Evolutionary conservation across 257 asterid species (phyloP).

Genomic region (Solanum paucissectum): DNA sequence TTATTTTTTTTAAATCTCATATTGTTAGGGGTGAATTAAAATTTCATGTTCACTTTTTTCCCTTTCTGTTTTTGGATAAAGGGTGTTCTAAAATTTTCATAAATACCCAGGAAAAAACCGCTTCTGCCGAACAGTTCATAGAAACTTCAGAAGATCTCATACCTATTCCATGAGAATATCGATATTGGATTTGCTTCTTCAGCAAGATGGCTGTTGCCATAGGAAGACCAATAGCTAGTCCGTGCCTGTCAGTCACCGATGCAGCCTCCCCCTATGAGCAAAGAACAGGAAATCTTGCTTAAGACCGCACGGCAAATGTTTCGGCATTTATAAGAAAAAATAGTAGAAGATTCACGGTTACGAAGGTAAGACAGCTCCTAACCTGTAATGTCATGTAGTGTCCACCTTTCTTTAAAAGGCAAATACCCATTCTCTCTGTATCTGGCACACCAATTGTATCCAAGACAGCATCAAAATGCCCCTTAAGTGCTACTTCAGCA

Average conservation of each 20-base stretch:
- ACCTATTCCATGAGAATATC: slow-evolving; percentile 88
- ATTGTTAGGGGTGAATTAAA: neutral
- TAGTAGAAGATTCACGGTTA: neutral
- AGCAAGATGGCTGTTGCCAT: slow-evolving; percentile 51
- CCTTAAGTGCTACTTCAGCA: slow-evolving; percentile 55
- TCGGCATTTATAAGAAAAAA: neutral
- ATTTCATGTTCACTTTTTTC: neutral
- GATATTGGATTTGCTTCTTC: slow-evolving; percentile 72
- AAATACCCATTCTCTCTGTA: slow-evolving; percentile 67
- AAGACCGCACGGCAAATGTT: neutral
- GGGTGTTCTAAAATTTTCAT: neutral
- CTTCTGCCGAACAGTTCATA: neutral
- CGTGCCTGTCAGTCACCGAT: slow-evolving; percentile 64
- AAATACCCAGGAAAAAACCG: neutral
- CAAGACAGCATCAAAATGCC: slow-evolving; percentile 84
- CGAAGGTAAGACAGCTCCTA: neutral
- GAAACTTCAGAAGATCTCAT: neutral
- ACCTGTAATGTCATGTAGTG: slow-evolving; percentile 98
- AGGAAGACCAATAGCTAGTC: slow-evolving; percentile 71
- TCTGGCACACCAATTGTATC: slow-evolving; percentile 88
- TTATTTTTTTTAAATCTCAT: neutral
- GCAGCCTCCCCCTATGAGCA: slow-evolving; percentile 83
- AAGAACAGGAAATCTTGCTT: neutral
- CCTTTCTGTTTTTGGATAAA: neutral
- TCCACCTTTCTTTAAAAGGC: slow-evolving; percentile 86